Evolutionary conservation across 768 basidiomycete genomes (phyloP).

Genomic region (Chalciporus pseudorubinellus): DNA sequence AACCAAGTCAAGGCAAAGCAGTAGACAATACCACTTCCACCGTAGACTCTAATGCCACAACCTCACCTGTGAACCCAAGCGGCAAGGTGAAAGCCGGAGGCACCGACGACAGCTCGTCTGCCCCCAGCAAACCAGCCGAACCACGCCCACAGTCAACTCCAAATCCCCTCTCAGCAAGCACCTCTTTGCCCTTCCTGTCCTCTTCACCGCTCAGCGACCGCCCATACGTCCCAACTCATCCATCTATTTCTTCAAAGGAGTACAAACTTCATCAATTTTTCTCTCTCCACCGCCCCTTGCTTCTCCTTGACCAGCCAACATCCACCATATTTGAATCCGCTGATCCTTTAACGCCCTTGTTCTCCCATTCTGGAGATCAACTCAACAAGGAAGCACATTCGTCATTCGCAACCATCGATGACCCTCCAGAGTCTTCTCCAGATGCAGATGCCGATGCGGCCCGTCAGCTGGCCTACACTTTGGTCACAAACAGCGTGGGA

Average conservation of each 20-base stretch:
- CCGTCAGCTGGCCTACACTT: slow-evolving; percentile 70
- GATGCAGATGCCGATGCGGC: slow-evolving; percentile 82
- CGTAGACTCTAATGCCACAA: slow-evolving; percentile 24
- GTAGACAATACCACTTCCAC: slow-evolving; percentile 39
- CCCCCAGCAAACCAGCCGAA: slow-evolving; percentile 23
- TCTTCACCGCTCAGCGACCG: slow-evolving; percentile 6
- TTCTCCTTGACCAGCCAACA: slow-evolving; percentile 62
- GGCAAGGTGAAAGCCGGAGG: slow-evolving; percentile 14
- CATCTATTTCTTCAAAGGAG: slow-evolving; percentile 59
- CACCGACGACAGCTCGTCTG: slow-evolving; percentile 27
- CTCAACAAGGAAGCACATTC: slow-evolving; percentile 28
- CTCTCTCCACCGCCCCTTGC: slow-evolving; percentile 74
- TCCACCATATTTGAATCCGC: slow-evolving; percentile 49
- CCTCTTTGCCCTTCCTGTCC: slow-evolving; percentile 16
- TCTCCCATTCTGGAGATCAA: slow-evolving; percentile 17
- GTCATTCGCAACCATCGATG: slow-evolving; percentile 34
- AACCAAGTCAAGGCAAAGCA: slow-evolving; percentile 36
- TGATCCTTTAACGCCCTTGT: slow-evolving; percentile 18
- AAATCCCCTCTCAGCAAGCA: slow-evolving; percentile 9
- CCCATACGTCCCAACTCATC: slow-evolving; percentile 41
- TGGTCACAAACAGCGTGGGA: slow-evolving; percentile 66
- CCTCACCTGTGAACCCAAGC: slow-evolving; percentile 13
- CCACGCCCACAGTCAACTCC: slow-evolving; percentile 18
- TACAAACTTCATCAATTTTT: slow-evolving; percentile 85
- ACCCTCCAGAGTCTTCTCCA: slow-evolving; percentile 47